Conservation (phyloP, 345 rosid species). For the Dipteronia sinensis region DNA sequence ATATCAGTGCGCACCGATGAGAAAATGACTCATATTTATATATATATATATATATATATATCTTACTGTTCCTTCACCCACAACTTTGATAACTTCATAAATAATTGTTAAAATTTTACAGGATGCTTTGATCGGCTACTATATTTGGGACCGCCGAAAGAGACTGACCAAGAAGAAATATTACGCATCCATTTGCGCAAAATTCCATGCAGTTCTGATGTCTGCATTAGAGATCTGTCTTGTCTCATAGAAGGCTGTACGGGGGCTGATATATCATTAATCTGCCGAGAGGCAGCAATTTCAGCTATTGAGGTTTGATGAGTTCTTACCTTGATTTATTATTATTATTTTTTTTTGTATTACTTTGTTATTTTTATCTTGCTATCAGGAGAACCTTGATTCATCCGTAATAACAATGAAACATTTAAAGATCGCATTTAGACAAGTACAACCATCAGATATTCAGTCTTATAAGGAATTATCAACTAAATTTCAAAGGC, state of each 20-base stretch:
- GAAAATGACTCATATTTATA: too few relatives aligned
- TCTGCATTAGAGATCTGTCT: constrained; percentile 59
- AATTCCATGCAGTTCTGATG: constrained; percentile 68
- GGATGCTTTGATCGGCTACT: constrained; percentile 86
- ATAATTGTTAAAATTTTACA: constrained; percentile 33
- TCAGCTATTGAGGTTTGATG: constrained; percentile 67
- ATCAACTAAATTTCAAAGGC: constrained; percentile 70
- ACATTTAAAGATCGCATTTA: constrained; percentile 60
- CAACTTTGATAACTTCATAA: constrained; percentile 4
- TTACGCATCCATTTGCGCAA: constrained; percentile 69
- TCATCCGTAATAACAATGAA: constrained; percentile 63
- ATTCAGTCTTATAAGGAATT: constrained; percentile 54
- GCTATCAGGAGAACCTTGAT: constrained; percentile 63
- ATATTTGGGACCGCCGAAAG: constrained; percentile 85
- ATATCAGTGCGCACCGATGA: too few relatives aligned
- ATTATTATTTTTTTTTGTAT: background rate
- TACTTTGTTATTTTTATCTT: background rate
- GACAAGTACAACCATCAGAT: constrained; percentile 49
- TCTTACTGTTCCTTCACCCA: background rate
- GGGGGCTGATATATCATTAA: too few relatives aligned
- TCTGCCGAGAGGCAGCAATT: constrained; percentile 89
- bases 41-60: too few relatives aligned
- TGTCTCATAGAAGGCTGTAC: constrained; percentile 67
- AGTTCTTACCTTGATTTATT: background rate
- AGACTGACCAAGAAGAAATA: constrained; percentile 74